Base-by-base conservation (phyloP, 176 grass and related monocot species). In the Themeda triandra region DNA sequence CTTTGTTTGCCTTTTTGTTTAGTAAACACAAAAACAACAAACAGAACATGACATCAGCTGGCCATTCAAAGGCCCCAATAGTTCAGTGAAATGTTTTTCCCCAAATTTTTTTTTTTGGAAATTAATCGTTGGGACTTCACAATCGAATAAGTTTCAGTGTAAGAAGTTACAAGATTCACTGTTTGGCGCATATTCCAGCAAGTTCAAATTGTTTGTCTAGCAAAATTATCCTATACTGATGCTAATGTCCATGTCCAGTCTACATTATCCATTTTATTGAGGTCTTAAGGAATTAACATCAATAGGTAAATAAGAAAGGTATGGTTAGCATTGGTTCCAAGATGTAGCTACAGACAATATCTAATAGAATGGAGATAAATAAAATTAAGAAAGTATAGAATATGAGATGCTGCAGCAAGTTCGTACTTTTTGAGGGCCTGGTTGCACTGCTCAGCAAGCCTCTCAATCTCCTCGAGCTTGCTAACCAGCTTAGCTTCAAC, bases 371-470 rank as follows among this genome's bases (percentile, higher is more conserved):
- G 21, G 23, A 44, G 1, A 72, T 15, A 19, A 71, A 33, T 10
- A 83, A 73, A 73, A 13, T 46, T 1, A 17, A 31, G 28, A 0
- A 73, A 79, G 10, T 64, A 56, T 46, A 67, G 14, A n/a, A n/a
- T n/a, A n/a, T n/a, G 6, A 74, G 31, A 62, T 48, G 3, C 27
- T 62, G n/a, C 8, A 10, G 27, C 44, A 42, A 19, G 67, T 69
- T 62, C 73, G 36, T 99, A 96, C 96, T 68, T 94, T 87, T 64
- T 92, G 46, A 95, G 64, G 32, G 89, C 81, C 70, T 89, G 91
- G 79, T 98, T 98, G 84, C 91, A 94, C 31, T 87, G 80, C 32
- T 92, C 93, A 10, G 86, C 33, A 46, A 94, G 33, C 10, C 59
- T 37, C 48, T 96, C 93, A 2, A 89, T 73, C 59, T 94, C 91